Base-by-base conservation (phyloP, 306 rosid genomes). In the Quercus gilva region DNA sequence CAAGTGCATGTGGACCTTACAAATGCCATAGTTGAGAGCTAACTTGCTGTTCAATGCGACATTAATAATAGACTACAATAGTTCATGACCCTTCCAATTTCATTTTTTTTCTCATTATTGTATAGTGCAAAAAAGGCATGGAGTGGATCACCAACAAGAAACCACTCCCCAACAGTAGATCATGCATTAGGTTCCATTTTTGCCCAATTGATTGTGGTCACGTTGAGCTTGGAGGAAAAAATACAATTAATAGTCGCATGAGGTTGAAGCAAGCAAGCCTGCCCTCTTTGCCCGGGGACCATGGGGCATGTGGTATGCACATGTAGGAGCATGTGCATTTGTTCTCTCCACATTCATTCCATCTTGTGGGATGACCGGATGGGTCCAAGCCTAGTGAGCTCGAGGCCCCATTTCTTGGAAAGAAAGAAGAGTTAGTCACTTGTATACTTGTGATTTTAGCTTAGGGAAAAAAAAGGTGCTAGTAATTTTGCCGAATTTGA, bases 201-300 rank as follows among this genome's bases (percentile, higher is more conserved):
- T 15, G 1, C 53, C 41, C 61, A 45, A 59, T 52, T 81, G 67
- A 70, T 11, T 13, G 21, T 35, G 56, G 2, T 13, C 81, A 64
- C 26, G n/a, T 57, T 61, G 76, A 80, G 31, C 86, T 86, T 86
- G 82, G 74, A 83, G 80, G 76, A 71, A 81, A 86, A 83, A 84
- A 74, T 84, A 76, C 55, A 59, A 81, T 53, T 81, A 12, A 79
- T 84, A 45, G 77, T 72, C 35, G 90, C 81, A 84, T 25, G 73
- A 56, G 76, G 41, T 58, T 76, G 85, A 85, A 87, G 82, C 85
- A 83, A 86, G 23, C 37, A 29, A 58, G 67, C 45, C 5, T 41
- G 15, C 12, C 28, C 67, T 55, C 18, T 79, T 19, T 41, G 23
- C 9, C 56, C 14, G 79, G 81, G 73, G 77, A 75, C 63, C 77